Base-by-base conservation (phyloP, 2,329 filamentous ascomycete species). In the Hypomyces perniciosus region DNA sequence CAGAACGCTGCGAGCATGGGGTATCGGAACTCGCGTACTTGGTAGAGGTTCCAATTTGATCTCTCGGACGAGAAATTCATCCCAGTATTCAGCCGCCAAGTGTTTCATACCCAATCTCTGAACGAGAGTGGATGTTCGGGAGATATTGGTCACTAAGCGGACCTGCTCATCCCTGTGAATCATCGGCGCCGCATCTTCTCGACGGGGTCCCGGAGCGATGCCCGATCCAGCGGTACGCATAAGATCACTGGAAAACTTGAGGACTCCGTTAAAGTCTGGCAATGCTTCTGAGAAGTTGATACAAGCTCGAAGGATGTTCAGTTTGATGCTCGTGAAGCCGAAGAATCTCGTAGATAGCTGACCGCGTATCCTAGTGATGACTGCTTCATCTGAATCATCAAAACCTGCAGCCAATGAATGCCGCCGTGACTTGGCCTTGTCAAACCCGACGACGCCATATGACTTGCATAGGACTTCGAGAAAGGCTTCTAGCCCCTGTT, bases 251-350 rank as follows among this genome's bases (percentile, higher is more conserved):
- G 90, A 95, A 65, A 91, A 95, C 53, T 83, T 84, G 26, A 97
- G 72, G n/a, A 96, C 89, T 5, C 92, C 92, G 44, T 86, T 79
- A 60, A 96, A 93, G 66, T 97, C 91, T 1, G 92, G 91, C 48
- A 97, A 73, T 1, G 93, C 92, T 71, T 99, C 93, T 48, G 88
- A 95, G 54, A 97, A 88, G 66, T 90, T 90, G 61, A 96, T 90
- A 62, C 92, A 95, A n/a, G 87, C 85, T 57, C 88, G 82, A 8
- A 97, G 74, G 46, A 97, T 83, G 64, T 95, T 89, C 48, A 95
- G 77, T 67, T 97, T 97, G 58, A 96, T 72, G 52, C 80, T 79
- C 8, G 83, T 73, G 61, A 91, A 89, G 4, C 93, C 93, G 65
- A 90, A 95, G 38, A 77, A 72, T n/a, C 82, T 74, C 30, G 74